These are phyloP conservation scores for Bremia lactucae DNA, from an alignment of 352 stramenopile genomes.

Conservation along the genomic window DNA sequence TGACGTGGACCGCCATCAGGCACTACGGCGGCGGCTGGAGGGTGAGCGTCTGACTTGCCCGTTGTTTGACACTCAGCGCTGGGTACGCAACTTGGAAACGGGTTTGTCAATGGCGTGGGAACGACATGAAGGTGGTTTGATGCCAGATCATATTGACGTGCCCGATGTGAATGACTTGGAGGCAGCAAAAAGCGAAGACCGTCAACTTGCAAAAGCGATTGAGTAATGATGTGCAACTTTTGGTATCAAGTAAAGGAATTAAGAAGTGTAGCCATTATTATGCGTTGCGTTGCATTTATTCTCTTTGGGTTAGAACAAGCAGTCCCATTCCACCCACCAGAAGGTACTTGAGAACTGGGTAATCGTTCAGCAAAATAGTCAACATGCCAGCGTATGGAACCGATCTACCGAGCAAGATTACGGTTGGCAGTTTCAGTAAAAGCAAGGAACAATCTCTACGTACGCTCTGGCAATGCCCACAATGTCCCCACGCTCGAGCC, in stretches of 20 bases:
- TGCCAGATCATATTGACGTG: conserved; percentile 71
- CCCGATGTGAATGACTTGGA: conserved; percentile 59
- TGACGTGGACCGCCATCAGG: conserved; percentile 77
- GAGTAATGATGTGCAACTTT: too few relatives aligned
- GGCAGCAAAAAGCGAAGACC: conserved; percentile 4
- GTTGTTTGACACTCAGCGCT: conserved; percentile 77
- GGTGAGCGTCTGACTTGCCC: conserved; percentile 49
- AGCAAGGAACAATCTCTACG: neutral
- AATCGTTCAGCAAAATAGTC: conserved; percentile 99
- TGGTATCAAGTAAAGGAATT: neutral
- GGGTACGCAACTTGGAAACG: conserved; percentile 80
- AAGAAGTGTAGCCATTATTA: neutral
- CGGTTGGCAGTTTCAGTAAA: conserved; percentile 1
- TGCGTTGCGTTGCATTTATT: conserved; percentile 6
- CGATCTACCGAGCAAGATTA: conserved; percentile 37
- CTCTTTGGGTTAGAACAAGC: conserved; percentile 72
- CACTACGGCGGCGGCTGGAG: conserved; percentile 61
- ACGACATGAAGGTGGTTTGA: conserved; percentile 48
- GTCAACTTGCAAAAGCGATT: too few relatives aligned
- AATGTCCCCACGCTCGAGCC: conserved; percentile 97
- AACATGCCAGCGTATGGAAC: conserved; percentile 98
- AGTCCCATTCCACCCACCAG: conserved; percentile 71
- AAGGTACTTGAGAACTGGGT: conserved; percentile 92
- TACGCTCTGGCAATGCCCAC: conserved; percentile 91
- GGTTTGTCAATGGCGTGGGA: conserved; percentile 63